Base-by-base conservation (phyloP, 2,329 filamentous ascomycete species). In the Niveomyces coronatus region DNA sequence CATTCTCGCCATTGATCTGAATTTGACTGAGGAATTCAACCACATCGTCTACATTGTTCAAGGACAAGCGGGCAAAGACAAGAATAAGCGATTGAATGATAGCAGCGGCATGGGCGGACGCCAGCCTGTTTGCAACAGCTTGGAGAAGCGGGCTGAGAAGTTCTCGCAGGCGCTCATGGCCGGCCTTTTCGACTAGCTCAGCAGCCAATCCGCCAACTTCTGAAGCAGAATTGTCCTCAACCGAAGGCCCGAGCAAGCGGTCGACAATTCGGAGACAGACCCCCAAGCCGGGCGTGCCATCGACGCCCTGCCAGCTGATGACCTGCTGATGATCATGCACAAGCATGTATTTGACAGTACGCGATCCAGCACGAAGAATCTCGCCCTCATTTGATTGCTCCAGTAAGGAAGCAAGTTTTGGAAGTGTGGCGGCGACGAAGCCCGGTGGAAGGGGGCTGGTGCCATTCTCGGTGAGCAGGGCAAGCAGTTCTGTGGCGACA, bases 21-120 rank as follows among this genome's bases (percentile, higher is more conserved):
- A 94, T 81, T 52, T 86, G 80, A 44, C 82, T 82, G 22, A 98
- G 69, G 64, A 98, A 98, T 39, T 91, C 81, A 11, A 96, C 82
- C 2, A 98, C 88, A 51, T 96, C 91, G 17, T 78, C 76, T 9
- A 89, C 83, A 33, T 85, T 87, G 35, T 83, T 77, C 11, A 96
- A 71, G 9, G 87, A 89, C 8, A 98, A 70, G 31, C 89, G 79
- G 3, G 89, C 91, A 59, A 98, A 98, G 1, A 98, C 91, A 5
- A 96, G 71, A 39, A 94, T 95, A 35, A 98, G 66, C 38, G 86
- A 94, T 62, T 98, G 91, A 45, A 98, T 96, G 55, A 98, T 93
- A 7, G 82, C 79, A 0, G 89, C 84, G 32, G 87, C 79, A 45
- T 86, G 74, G 3, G 91, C 91, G 5, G 82, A 84, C 5, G 80